phyloP scores from a whole-genome alignment of 208 protist species.

The Trypanosoma caninum region DNA sequence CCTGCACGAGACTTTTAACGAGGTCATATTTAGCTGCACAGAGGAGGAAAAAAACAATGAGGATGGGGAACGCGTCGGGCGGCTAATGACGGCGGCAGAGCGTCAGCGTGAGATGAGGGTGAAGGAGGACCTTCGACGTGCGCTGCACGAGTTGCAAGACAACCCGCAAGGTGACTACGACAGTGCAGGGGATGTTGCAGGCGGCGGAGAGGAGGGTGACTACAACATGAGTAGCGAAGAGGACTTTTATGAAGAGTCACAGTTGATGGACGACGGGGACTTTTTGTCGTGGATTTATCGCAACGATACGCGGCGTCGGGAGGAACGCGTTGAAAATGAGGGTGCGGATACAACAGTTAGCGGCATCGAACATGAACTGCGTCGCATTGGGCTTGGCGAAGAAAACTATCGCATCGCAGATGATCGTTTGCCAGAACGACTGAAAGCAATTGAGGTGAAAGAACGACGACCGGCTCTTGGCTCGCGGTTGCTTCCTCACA shows the following conservation, averaged over 20 bases:
- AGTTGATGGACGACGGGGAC: slow-evolving; percentile 33
- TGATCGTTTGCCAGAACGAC: slow-evolving; percentile 62
- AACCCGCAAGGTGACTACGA: slow-evolving; percentile 26
- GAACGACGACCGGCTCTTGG: slow-evolving; percentile 42
- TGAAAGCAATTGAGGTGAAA: slow-evolving; percentile 33
- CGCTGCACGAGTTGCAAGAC: slow-evolving; percentile 45
- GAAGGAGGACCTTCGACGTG: slow-evolving; percentile 47
- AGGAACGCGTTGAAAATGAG: slow-evolving; percentile 16
- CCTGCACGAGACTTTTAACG: slow-evolving; percentile 66
- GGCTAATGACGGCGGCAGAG: slow-evolving; percentile 56
- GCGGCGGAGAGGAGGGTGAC: slow-evolving; percentile 26
- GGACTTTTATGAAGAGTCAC: slow-evolving; percentile 30
- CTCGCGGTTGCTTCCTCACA: slow-evolving; percentile 38
- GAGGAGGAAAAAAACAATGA: slow-evolving; percentile 4
- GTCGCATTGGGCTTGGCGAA: slow-evolving; percentile 55
- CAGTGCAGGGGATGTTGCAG: slow-evolving; percentile 14
- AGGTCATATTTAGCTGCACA: slow-evolving; percentile 64
- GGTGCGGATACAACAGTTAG: neutral
- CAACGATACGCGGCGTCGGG: slow-evolving; percentile 19
- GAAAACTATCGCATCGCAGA: slow-evolving; percentile 34
- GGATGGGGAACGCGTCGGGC: slow-evolving; percentile 8
- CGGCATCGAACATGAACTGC: slow-evolving; percentile 69
- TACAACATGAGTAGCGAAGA: slow-evolving; percentile 34
- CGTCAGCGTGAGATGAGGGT: slow-evolving; percentile 38
- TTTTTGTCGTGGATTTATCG: slow-evolving; percentile 76